A percentile compares a stretch with the other conserved stretches of the same genome.
These are phyloP conservation scores for Aspergillus biplanus DNA, from an alignment of 495 filamentous ascomycete species.

Conservation along the genomic window DNA sequence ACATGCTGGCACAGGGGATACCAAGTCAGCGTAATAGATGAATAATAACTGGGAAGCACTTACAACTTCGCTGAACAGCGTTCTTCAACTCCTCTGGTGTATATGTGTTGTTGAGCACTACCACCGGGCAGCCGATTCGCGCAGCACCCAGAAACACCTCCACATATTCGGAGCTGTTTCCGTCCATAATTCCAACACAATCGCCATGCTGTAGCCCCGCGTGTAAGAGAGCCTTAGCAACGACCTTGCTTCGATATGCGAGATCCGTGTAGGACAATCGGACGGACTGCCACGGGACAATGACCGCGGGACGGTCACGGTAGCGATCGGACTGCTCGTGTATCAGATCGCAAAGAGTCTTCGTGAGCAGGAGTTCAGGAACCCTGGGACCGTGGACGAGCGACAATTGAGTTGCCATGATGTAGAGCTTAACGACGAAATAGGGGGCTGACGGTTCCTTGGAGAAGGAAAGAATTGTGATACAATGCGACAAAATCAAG, in stretches of 20 bases:
- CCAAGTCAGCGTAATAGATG: not conserved
- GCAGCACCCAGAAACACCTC: constrained; percentile 29
- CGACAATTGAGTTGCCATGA: constrained; percentile 16
- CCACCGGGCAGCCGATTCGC: constrained; percentile 30
- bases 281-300: constrained; percentile 29
- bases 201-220: constrained; percentile 29
- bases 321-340: constrained; percentile 23
- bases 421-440: not conserved
- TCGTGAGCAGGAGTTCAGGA: constrained; percentile 20
- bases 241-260: constrained; percentile 20
- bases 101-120: constrained; percentile 34
- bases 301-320: constrained; percentile 17
- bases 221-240: constrained; percentile 26
- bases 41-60: not conserved
- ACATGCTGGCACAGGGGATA: constrained; percentile 13
- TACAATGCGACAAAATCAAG: not conserved
- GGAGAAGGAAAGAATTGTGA: not conserved
- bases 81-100: constrained; percentile 28
- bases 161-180: constrained; percentile 32
- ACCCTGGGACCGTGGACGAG: constrained; percentile 24
- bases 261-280: constrained; percentile 28
- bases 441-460: not conserved
- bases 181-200: constrained; percentile 31
- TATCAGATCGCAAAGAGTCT: constrained; percentile 26
- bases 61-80: constrained; percentile 26